Evolutionary conservation across 2,329 filamentous ascomycete genomes (phyloP).

Genomic region (Sarocladium oryzae): DNA sequence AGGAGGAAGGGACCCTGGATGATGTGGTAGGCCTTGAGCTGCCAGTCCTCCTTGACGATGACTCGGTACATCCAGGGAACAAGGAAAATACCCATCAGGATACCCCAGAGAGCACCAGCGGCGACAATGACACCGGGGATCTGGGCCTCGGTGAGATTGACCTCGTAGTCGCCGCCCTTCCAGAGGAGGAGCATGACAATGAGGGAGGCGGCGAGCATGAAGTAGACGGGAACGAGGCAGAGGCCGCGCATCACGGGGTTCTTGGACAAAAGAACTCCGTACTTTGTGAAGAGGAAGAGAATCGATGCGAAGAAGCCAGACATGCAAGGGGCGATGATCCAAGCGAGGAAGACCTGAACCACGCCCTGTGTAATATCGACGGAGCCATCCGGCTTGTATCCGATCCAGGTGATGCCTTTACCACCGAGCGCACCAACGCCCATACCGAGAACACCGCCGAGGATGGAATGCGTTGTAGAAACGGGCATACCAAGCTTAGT

Average conservation of each 20-base stretch:
- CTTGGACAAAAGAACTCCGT: conserved; percentile 44
- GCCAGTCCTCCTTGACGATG: conserved; percentile 55
- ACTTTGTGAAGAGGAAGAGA: conserved; percentile 52
- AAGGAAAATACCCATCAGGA: conserved; percentile 46
- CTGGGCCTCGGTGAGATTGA: conserved; percentile 41
- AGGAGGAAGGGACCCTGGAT: conserved; percentile 47
- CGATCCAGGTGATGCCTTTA: conserved; percentile 47
- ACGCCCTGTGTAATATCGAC: conserved; percentile 40
- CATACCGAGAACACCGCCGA: conserved; percentile 53
- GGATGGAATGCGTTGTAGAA: conserved; percentile 55
- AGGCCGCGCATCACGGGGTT: conserved; percentile 49
- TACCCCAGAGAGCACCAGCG: conserved; percentile 41
- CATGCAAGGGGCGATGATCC: conserved; percentile 53
- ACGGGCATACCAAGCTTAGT: conserved; percentile 51
- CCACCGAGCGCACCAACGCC: conserved; percentile 49
- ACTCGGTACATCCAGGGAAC: conserved; percentile 53
- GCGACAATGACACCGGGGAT: conserved; percentile 49
- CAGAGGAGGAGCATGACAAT: conserved; percentile 56
- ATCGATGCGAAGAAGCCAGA: conserved; percentile 45
- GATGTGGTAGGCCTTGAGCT: conserved; percentile 49
- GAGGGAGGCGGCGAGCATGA: conserved; percentile 47
- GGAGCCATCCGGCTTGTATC: conserved; percentile 23
- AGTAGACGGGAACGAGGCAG: conserved; percentile 48
- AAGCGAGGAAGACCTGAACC: conserved; percentile 53
- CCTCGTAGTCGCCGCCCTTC: conserved; percentile 39